Conservation (phyloP, 306 rosid genomes). For the Datisca glomerata region DNA sequence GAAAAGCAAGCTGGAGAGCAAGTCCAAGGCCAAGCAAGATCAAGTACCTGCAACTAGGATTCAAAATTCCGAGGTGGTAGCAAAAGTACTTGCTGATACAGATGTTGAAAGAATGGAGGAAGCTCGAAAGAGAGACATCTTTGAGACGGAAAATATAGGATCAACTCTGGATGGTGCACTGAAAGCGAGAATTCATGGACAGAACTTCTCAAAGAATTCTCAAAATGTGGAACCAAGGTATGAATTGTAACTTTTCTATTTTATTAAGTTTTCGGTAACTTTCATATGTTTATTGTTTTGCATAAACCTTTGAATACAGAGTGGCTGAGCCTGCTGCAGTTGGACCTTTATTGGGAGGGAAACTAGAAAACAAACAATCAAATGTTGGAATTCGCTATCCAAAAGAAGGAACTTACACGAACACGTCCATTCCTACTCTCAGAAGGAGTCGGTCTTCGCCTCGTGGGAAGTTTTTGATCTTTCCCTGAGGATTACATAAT, state of each 20-base stretch:
- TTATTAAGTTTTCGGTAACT: background rate
- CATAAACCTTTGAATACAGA: slow-evolving; percentile 39
- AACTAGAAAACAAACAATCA: slow-evolving; percentile 46
- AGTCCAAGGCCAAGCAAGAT: slow-evolving; percentile 51
- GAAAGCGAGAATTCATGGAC: slow-evolving; percentile 33
- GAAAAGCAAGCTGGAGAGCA: slow-evolving; percentile 44
- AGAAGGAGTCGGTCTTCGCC: slow-evolving; percentile 85
- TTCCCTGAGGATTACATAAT: slow-evolving; percentile 45
- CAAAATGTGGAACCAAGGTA: slow-evolving; percentile 77
- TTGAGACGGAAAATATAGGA: slow-evolving; percentile 54
- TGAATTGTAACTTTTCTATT: too few relatives aligned
- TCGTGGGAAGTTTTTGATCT: slow-evolving; percentile 58
- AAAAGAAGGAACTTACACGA: slow-evolving; percentile 46
- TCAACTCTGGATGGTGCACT: slow-evolving; percentile 31
- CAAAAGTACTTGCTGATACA: slow-evolving; percentile 29
- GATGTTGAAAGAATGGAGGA: slow-evolving; percentile 35
- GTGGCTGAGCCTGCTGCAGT: slow-evolving; percentile 30
- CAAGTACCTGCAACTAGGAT: slow-evolving; percentile 37
- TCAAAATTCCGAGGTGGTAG: slow-evolving; percentile 39
- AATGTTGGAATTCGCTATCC: slow-evolving; percentile 30
- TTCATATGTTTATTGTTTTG: slow-evolving; percentile 6
- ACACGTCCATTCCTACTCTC: slow-evolving; percentile 33
- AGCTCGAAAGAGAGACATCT: slow-evolving; percentile 41
- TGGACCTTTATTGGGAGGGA: slow-evolving; percentile 45
- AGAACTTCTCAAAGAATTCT: slow-evolving; percentile 49